These are phyloP conservation scores for Neurospora sp. DNA, from an alignment of 495 filamentous ascomycete species.

Conservation along the genomic window DNA sequence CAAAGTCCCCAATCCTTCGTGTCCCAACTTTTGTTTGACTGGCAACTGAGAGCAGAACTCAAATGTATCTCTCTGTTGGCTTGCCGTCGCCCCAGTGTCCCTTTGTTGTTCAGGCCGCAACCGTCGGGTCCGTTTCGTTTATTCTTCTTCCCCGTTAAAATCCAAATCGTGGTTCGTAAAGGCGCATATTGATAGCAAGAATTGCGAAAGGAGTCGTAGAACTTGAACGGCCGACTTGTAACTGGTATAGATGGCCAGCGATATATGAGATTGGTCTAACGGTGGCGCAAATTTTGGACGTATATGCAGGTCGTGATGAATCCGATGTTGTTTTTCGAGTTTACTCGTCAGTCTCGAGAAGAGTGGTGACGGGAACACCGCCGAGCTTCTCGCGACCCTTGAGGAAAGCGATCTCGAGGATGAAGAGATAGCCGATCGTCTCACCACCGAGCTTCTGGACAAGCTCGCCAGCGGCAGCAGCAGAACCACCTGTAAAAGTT, in stretches of 20 bases:
- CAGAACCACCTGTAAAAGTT: constrained; percentile 64
- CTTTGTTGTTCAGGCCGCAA: background rate
- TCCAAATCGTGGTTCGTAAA: background rate
- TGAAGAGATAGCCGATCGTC: constrained; percentile 81
- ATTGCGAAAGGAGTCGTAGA: background rate
- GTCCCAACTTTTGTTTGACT: background rate
- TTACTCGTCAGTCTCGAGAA: constrained; percentile 47
- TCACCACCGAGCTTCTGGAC: constrained; percentile 77
- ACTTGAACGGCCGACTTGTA: background rate
- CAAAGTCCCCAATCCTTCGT: background rate
- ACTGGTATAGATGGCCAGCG: background rate
- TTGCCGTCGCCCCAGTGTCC: background rate
- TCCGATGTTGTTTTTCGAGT: background rate
- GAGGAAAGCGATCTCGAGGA: constrained; percentile 92
- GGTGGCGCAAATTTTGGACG: background rate
- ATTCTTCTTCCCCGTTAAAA: background rate
- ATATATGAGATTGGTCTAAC: background rate
- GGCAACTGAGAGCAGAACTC: background rate
- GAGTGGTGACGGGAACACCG: constrained; percentile 68
- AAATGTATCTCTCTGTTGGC: background rate
- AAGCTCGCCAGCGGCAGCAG: constrained; percentile 74
- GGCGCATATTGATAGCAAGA: background rate
- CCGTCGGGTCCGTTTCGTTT: background rate
- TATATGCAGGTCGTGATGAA: background rate
- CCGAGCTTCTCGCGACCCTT: constrained; percentile 83